Percentiles rank a stretch among this genome's conserved stretches.
phyloP scores from a whole-genome alignment of 768 basidiomycete genomes.

The Mycena maculata region DNA sequence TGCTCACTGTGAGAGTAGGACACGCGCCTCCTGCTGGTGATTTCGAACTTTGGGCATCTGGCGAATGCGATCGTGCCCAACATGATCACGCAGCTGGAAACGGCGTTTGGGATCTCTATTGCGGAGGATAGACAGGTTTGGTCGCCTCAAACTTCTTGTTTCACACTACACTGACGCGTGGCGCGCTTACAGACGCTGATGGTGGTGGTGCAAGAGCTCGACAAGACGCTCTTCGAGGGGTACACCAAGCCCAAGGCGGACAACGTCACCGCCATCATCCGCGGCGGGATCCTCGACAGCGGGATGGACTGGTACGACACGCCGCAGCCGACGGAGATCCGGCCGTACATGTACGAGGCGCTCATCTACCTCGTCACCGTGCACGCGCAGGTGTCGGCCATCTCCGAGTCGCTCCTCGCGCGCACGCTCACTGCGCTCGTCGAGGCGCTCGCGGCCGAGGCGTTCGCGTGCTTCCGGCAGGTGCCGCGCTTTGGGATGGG shows the following conservation, averaged over 20 bases:
- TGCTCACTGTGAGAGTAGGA: slow-evolving; percentile 63
- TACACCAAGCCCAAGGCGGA: slow-evolving; percentile 87
- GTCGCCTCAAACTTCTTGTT: slow-evolving; percentile 24
- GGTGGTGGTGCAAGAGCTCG: slow-evolving; percentile 84
- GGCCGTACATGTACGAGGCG: slow-evolving; percentile 92
- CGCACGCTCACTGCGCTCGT: slow-evolving; percentile 86
- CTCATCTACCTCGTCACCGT: slow-evolving; percentile 90
- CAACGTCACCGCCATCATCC: slow-evolving; percentile 73
- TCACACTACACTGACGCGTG: slow-evolving; percentile 11
- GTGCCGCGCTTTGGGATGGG: slow-evolving; percentile 96
- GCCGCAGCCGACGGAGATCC: slow-evolving; percentile 94
- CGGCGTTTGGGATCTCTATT: slow-evolving; percentile 76
- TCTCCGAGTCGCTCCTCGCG: slow-evolving; percentile 83
- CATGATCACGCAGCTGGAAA: slow-evolving; percentile 85
- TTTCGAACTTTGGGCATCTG: slow-evolving; percentile 89
- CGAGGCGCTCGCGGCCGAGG: slow-evolving; percentile 85
- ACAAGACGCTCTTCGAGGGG: slow-evolving; percentile 89
- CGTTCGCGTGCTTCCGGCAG: slow-evolving; percentile 87
- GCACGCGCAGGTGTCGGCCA: slow-evolving; percentile 89
- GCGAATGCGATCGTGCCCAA: slow-evolving; percentile 76
- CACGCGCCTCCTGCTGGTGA: slow-evolving; percentile 84
- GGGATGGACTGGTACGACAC: slow-evolving; percentile 96
- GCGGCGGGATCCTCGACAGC: slow-evolving; percentile 81
- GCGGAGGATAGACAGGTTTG: slow-evolving; percentile 78
- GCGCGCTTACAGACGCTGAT: slow-evolving; percentile 66